These are phyloP conservation scores for Scenedesmus sp. DNA, from an alignment of 163 green algal species.

Conservation along the genomic window DNA sequence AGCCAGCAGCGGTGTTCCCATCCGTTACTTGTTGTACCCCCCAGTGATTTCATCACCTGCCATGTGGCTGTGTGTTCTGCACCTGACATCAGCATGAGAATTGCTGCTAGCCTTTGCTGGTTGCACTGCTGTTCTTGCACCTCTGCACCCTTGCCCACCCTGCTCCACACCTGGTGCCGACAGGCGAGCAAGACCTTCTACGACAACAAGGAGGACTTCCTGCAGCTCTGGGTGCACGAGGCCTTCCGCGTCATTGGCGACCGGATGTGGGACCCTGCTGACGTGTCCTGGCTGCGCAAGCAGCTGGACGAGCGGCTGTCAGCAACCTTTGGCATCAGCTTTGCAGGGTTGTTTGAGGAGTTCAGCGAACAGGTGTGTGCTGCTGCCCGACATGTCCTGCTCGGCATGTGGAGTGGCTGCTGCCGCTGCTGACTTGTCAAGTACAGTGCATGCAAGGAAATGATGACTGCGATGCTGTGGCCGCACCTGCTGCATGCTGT, in stretches of 20 bases:
- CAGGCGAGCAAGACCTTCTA: conserved; percentile 85
- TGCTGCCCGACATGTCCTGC: too few relatives aligned
- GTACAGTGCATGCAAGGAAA: too few relatives aligned
- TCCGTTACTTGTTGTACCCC: too few relatives aligned
- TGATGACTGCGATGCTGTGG: too few relatives aligned
- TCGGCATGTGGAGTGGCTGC: too few relatives aligned
- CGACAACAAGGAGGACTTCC: conserved; percentile 87
- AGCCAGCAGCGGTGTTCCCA: too few relatives aligned
- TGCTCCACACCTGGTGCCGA: neutral
- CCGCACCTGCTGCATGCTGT: too few relatives aligned
- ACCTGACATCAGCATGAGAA: neutral
- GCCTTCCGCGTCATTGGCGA: conserved; percentile 87
- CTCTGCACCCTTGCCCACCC: neutral
- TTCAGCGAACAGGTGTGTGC: conserved; percentile 56
- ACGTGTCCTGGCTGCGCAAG: conserved; percentile 81
- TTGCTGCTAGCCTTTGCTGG: neutral
- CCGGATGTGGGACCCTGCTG: conserved; percentile 87
- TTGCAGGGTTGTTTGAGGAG: conserved; percentile 78
- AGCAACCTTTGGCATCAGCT: conserved; percentile 73
- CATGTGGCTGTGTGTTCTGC: too few relatives aligned
- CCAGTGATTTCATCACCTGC: too few relatives aligned
- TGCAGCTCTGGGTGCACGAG: conserved; percentile 92
- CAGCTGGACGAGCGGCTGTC: conserved; percentile 83
- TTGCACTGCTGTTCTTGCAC: neutral
- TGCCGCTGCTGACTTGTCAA: neutral